Evolutionary conservation across 1,284 basidiomycete species (phyloP).

Genomic region (Apiotrichum siamense): DNA sequence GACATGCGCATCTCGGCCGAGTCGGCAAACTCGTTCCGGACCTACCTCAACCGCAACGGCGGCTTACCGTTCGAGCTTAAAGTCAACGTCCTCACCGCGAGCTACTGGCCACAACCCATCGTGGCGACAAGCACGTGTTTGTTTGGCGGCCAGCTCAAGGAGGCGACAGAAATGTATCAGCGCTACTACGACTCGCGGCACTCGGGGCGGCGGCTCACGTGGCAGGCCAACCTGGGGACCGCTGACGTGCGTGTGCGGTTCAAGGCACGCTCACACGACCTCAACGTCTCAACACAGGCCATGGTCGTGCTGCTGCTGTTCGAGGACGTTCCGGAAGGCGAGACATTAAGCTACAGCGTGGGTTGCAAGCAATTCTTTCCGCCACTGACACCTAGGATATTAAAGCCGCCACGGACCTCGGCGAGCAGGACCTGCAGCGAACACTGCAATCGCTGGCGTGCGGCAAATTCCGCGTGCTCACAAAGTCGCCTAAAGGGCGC

Average conservation of each 20-base stretch:
- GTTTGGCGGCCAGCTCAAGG: slow-evolving; percentile 61
- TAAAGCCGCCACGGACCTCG: slow-evolving; percentile 60
- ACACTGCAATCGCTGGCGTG: slow-evolving; percentile 94
- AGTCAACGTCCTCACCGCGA: slow-evolving; percentile 86
- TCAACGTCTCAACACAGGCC: slow-evolving; percentile 89
- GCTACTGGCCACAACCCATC: slow-evolving; percentile 74
- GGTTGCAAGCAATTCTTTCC: neutral
- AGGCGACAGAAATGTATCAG: slow-evolving; percentile 71
- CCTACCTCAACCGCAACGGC: slow-evolving; percentile 27
- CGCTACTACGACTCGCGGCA: slow-evolving; percentile 84
- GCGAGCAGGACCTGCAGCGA: slow-evolving; percentile 73
- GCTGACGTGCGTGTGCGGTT: slow-evolving; percentile 84
- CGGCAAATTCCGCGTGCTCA: slow-evolving; percentile 90
- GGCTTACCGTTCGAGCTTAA: slow-evolving; percentile 67
- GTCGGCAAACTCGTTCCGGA: slow-evolving; percentile 64
- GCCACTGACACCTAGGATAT: slow-evolving; percentile 49
- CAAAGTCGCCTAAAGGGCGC: slow-evolving; percentile 81
- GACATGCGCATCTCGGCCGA: slow-evolving; percentile 91
- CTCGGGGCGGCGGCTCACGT: slow-evolving; percentile 81
- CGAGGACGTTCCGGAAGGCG: slow-evolving; percentile 62
- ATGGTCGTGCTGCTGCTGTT: slow-evolving; percentile 85
- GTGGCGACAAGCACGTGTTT: slow-evolving; percentile 57
- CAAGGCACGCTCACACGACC: slow-evolving; percentile 72
- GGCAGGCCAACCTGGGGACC: slow-evolving; percentile 88
- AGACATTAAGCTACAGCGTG: slow-evolving; percentile 52